A percentile compares a stretch with the other conserved stretches of the same genome.
Evolutionary conservation across 192 early-diverging fungal genomes (phyloP).

Genomic region (Coemansia erecta): DNA sequence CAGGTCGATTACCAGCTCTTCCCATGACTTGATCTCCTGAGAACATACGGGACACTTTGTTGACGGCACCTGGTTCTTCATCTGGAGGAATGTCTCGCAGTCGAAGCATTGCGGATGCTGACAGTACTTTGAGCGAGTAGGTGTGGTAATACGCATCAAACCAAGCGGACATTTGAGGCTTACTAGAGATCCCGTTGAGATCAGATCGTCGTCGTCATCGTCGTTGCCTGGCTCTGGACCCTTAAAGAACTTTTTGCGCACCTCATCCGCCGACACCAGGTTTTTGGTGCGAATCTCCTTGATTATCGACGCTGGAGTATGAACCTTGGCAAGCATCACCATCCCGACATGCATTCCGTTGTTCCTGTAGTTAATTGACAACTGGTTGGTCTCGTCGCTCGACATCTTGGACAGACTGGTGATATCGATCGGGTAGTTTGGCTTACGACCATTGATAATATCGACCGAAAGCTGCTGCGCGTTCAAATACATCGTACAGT

Average conservation of each 20-base stretch:
- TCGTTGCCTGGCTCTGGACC: slow-evolving; percentile 23
- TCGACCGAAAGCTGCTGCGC: background rate
- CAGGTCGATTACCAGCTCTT: slow-evolving; percentile 69
- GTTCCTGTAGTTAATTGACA: slow-evolving; percentile 27
- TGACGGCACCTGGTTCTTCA: slow-evolving; percentile 65
- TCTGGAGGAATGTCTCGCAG: slow-evolving; percentile 63
- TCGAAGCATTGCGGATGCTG: slow-evolving; percentile 87
- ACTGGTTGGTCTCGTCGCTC: slow-evolving; percentile 13
- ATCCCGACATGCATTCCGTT: slow-evolving; percentile 10
- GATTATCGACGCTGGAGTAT: slow-evolving; percentile 28
- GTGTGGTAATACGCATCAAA: slow-evolving; percentile 63
- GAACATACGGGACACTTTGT: slow-evolving; percentile 81
- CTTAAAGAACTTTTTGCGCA: slow-evolving; percentile 41
- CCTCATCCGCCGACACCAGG: slow-evolving; percentile 15
- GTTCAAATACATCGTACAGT: background rate
- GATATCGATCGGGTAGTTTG: slow-evolving; percentile 18
- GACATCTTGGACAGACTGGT: slow-evolving; percentile 12
- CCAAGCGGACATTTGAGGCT: slow-evolving; percentile 75
- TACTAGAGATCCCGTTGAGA: slow-evolving; percentile 60
- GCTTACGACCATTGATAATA: background rate
- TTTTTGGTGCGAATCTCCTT: slow-evolving; percentile 17
- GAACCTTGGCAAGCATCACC: slow-evolving; percentile 19
- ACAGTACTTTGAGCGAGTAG: slow-evolving; percentile 62
- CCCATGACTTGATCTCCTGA: slow-evolving; percentile 46
- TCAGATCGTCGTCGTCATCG: slow-evolving; percentile 68